Conservation (phyloP, 495 filamentous ascomycete species). For the Tuber calosporum region DNA sequence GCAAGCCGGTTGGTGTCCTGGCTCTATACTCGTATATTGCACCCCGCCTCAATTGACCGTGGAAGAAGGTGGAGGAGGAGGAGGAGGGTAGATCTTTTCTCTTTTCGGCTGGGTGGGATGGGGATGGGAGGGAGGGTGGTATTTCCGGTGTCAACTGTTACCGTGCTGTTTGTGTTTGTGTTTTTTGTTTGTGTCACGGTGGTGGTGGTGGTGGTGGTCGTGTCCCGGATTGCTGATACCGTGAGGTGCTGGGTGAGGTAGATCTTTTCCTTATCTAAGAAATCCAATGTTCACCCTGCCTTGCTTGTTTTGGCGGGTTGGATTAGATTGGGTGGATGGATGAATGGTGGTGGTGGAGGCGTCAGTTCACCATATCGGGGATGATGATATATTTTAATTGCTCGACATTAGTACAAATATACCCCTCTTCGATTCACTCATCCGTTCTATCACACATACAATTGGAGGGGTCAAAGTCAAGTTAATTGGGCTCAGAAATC, state of each 20-base stretch:
- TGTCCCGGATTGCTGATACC: no score
- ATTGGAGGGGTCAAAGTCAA: neutral
- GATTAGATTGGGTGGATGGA: neutral
- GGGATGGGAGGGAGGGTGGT: neutral
- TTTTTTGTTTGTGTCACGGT: neutral
- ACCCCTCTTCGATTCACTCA: neutral
- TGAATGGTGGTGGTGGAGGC: no score
- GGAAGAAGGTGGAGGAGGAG: neutral
- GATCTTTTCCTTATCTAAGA: neutral
- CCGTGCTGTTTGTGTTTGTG: neutral
- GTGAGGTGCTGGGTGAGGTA: neutral
- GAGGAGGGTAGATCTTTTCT: no score
- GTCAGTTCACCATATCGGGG: no score
- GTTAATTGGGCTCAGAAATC: no score
- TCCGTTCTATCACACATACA: neutral
- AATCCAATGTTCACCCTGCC: neutral
- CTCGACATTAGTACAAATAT: neutral
- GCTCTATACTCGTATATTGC: no score
- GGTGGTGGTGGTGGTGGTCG: neutral
- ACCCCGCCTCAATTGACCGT: neutral
- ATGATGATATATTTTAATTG: neutral
- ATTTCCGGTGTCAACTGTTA: neutral
- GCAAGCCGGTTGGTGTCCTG: no score
- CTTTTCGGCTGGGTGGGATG: neutral
- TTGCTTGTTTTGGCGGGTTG: neutral